Conservation (phyloP, 2,329 filamentous ascomycete genomes). For the Pestalotiopsis sp. region DNA sequence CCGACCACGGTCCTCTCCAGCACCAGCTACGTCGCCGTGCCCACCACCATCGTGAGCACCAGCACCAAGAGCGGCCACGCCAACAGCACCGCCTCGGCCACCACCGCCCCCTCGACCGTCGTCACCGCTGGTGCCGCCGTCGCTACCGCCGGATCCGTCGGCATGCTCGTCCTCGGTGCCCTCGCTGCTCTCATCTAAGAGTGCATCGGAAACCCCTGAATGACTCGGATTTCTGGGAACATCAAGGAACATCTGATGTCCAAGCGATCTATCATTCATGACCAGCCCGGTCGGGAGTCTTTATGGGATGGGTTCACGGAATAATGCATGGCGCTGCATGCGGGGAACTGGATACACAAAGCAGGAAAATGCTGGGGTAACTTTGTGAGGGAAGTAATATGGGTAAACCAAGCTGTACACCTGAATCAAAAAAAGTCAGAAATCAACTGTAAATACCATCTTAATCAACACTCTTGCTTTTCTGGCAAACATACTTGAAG, state of each 20-base stretch:
- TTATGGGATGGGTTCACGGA: background rate
- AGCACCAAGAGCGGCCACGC: conserved; percentile 10
- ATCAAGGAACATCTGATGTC: no score
- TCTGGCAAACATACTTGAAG: no score
- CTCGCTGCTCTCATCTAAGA: conserved; percentile 9
- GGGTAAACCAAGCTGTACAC: background rate
- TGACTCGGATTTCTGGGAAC: no score
- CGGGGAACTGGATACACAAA: background rate
- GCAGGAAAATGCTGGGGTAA: background rate
- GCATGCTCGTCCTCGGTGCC: conserved; percentile 11
- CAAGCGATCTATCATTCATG: no score
- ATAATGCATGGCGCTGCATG: background rate
- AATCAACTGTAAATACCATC: background rate
- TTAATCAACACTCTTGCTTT: background rate
- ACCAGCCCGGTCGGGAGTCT: no score
- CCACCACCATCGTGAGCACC: conserved; percentile 18
- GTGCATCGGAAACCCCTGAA: background rate
- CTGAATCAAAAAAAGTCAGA: background rate
- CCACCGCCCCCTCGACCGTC: conserved; percentile 1
- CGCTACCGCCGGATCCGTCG: conserved; percentile 6
- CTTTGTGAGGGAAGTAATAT: background rate
- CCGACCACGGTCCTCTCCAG: background rate
- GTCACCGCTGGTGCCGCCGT: conserved; percentile 11
- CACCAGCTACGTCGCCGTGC: background rate
- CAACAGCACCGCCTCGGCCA: conserved; percentile 7